A percentile compares a stretch with the other conserved stretches of the same genome.
Evolutionary conservation across 1,284 basidiomycete genomes (phyloP).

Genomic region (Athelia psychrophila): DNA sequence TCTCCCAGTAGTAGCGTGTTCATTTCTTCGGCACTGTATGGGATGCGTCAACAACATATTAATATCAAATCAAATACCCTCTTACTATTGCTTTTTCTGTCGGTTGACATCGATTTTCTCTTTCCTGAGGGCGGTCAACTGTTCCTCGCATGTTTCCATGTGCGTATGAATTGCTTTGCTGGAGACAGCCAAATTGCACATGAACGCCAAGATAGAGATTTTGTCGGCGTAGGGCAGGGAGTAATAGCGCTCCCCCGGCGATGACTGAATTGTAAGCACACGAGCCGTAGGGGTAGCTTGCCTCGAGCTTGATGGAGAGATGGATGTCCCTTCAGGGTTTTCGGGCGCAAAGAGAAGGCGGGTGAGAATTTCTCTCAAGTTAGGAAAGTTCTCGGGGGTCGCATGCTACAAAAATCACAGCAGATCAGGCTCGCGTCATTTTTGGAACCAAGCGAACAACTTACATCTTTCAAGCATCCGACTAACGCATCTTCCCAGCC

Average conservation of each 20-base stretch:
- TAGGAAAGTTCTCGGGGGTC: conserved; percentile 70
- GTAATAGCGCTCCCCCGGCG: conserved; percentile 72
- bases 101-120: conserved; percentile 94
- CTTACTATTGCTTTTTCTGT: conserved; percentile 83
- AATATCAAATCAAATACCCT: too few species aligned
- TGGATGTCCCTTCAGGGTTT: conserved; percentile 34
- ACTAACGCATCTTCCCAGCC: conserved; percentile 87
- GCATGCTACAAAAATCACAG: conserved; percentile 58
- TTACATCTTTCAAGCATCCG: conserved; percentile 86
- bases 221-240: conserved; percentile 76
- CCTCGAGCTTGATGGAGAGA: conserved; percentile 45
- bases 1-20: conserved; percentile 52
- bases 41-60: conserved; percentile 7
- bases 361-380: conserved; percentile 72
- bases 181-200: conserved; percentile 88
- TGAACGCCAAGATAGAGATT: conserved; percentile 81
- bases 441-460: conserved; percentile 24
- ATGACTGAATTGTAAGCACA: conserved; percentile 37
- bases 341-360: conserved; percentile 72
- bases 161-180: conserved; percentile 85
- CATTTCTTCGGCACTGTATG: conserved; percentile 78
- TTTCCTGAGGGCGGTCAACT: conserved; percentile 90
- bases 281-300: conserved; percentile 34
- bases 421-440: conserved; percentile 2
- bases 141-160: conserved; percentile 89